These are phyloP conservation scores for Gamarada debralockiae DNA, from an alignment of 495 filamentous ascomycete species.

Conservation along the genomic window DNA sequence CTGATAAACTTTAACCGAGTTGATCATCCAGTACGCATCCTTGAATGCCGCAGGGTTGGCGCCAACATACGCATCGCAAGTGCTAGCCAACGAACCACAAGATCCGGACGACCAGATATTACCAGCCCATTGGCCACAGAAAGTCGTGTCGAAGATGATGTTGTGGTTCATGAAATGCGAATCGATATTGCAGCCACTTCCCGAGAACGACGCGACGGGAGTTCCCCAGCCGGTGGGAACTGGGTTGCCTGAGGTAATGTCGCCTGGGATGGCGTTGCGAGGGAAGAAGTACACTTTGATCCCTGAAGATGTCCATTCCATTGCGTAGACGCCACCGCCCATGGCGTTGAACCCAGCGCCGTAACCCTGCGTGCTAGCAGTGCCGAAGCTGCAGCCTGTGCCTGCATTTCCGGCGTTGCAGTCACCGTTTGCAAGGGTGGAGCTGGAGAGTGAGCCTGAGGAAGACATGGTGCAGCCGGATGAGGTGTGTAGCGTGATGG, in stretches of 20 bases:
- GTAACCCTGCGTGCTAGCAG: constrained; percentile 48
- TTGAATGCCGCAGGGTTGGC: constrained; percentile 54
- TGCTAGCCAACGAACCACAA: constrained; percentile 40
- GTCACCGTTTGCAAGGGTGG: constrained; percentile 40
- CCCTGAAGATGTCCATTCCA: constrained; percentile 62
- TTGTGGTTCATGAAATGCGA: constrained; percentile 64
- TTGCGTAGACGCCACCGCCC: constrained; percentile 74
- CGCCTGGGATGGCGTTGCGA: constrained; percentile 48
- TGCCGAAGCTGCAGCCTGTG: constrained; percentile 44
- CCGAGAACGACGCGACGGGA: constrained; percentile 62
- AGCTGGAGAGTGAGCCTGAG: constrained; percentile 44
- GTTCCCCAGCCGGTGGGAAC: constrained; percentile 61
- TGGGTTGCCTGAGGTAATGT: constrained; percentile 54
- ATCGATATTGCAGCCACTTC: constrained; percentile 58
- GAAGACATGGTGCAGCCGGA: constrained; percentile 54
- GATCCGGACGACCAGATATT: constrained; percentile 44
- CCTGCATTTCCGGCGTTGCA: constrained; percentile 52
- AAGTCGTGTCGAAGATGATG: constrained; percentile 77
- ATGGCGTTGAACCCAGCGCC: constrained; percentile 69
- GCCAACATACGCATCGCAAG: constrained; percentile 64
- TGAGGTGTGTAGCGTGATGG: constrained; percentile 72
- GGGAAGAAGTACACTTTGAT: constrained; percentile 82
- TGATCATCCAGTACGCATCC: constrained; percentile 70
- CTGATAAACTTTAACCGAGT: constrained; percentile 63
- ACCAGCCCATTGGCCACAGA: constrained; percentile 85